These are phyloP conservation scores for Talaromyces sp. DNA, from an alignment of 2,329 filamentous ascomycete species.

Conservation along the genomic window DNA sequence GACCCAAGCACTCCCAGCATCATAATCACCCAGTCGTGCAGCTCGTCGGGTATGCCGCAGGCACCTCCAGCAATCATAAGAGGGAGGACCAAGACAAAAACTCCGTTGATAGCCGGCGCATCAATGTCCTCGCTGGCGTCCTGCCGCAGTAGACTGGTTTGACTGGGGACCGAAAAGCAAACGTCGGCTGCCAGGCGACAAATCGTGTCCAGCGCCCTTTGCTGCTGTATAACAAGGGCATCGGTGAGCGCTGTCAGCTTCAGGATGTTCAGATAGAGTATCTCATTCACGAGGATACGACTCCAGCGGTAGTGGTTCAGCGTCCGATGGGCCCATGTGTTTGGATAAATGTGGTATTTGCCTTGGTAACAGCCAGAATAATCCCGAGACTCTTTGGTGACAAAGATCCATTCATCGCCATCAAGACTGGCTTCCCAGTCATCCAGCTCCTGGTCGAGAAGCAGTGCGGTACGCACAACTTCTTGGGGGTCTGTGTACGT, in stretches of 20 bases:
- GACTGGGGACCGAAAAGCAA: conserved; percentile 18
- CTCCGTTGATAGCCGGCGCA: conserved; percentile 18
- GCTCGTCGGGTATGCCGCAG: conserved; percentile 16
- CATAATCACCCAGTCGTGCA: conserved; percentile 18
- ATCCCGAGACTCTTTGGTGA: conserved; percentile 12
- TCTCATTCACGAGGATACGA: conserved; percentile 20
- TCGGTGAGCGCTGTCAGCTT: conserved; percentile 1
- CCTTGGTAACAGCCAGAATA: conserved; percentile 15
- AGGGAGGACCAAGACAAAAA: conserved; percentile 20
- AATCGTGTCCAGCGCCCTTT: conserved; percentile 14
- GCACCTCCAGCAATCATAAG: conserved; percentile 18
- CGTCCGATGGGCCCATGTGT: conserved; percentile 17
- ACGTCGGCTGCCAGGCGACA: conserved; percentile 17
- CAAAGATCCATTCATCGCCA: conserved; percentile 12
- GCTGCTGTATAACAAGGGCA: conserved; percentile 11
- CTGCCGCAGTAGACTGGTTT: conserved; percentile 11
- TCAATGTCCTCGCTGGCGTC: neutral
- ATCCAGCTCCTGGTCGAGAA: conserved; percentile 16
- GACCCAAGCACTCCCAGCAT: conserved; percentile 17
- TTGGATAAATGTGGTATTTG: conserved; percentile 18
- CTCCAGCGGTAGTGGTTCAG: conserved; percentile 20
- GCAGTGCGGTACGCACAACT: conserved; percentile 2
- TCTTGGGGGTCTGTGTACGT: neutral
- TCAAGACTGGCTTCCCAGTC: conserved; percentile 14
- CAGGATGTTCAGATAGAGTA: conserved; percentile 13